These are phyloP conservation scores for Aureobasidium mangrovei DNA, from an alignment of 2,329 filamentous ascomycete genomes.

Conservation along the genomic window DNA sequence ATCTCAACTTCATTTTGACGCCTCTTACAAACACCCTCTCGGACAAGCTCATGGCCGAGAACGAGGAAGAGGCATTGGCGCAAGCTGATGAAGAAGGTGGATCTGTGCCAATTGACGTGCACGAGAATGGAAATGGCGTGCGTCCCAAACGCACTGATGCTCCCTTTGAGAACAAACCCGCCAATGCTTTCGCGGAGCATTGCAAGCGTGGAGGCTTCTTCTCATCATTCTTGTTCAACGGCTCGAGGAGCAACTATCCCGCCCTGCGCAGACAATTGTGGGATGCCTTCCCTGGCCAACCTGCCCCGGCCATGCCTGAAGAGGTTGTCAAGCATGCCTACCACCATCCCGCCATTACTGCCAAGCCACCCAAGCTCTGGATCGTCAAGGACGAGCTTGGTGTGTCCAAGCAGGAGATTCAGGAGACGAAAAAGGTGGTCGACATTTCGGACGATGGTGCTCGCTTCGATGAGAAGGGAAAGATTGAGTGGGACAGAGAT, in stretches of 20 bases:
- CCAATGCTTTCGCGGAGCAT: slow-evolving; percentile 3
- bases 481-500: slow-evolving; percentile 34
- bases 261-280: slow-evolving; percentile 4
- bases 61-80: slow-evolving; percentile 3
- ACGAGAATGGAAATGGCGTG: slow-evolving; percentile 14
- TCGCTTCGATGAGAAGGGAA: slow-evolving; percentile 37
- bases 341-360: slow-evolving; percentile 36
- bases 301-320: slow-evolving; percentile 17
- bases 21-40: slow-evolving; percentile 26
- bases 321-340: slow-evolving; percentile 33
- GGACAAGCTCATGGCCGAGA: slow-evolving; percentile 17
- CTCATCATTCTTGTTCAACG: slow-evolving; percentile 7
- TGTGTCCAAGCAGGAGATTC: slow-evolving; percentile 33
- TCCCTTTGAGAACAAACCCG: slow-evolving; percentile 8
- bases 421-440: slow-evolving; percentile 29
- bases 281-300: slow-evolving; percentile 17
- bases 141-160: slow-evolving; percentile 8
- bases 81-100: slow-evolving; percentile 21
- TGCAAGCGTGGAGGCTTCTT: slow-evolving; percentile 8
- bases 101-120: slow-evolving; percentile 18
- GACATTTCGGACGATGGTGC: slow-evolving; percentile 37
- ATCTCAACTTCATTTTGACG: slow-evolving; percentile 25
- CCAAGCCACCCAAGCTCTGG: slow-evolving; percentile 35
- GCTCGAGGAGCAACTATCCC: slow-evolving; percentile 4
- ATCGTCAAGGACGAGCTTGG: slow-evolving; percentile 36